phyloP scores from a whole-genome alignment of 176 grass and related monocot genomes.

The Chrysopogon serrulatus region DNA sequence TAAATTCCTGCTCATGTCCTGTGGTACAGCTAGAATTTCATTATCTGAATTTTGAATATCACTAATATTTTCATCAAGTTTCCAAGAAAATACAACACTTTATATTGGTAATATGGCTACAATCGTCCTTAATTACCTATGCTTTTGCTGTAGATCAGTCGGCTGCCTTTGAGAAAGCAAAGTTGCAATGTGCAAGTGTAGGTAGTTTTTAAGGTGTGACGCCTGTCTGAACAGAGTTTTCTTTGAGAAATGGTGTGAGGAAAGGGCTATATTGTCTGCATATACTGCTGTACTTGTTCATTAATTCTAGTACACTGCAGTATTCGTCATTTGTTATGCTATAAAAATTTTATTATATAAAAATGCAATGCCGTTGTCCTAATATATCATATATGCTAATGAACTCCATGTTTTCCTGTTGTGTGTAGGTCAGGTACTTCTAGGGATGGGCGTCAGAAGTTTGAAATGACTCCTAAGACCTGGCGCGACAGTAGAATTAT shows the following conservation, averaged over 20 bases:
- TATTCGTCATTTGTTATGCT: not conserved
- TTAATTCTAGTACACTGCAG: not conserved
- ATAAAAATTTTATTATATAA: not conserved
- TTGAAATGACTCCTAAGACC: not conserved
- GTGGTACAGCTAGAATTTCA: too few species aligned
- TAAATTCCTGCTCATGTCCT: too few species aligned
- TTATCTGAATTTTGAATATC: too few species aligned
- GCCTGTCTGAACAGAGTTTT: not conserved
- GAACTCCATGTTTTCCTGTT: not conserved
- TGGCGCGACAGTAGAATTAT: not conserved
- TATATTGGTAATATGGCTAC: too few species aligned
- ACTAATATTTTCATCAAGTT: too few species aligned
- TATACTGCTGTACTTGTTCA: not conserved
- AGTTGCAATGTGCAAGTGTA: too few species aligned
- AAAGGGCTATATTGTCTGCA: too few species aligned
- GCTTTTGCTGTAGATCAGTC: too few species aligned
- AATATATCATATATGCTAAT: not conserved
- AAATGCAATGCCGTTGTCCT: not conserved
- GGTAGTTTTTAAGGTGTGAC: not conserved
- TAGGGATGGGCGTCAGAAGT: not conserved
- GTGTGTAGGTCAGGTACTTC: not conserved
- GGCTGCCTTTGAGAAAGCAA: too few species aligned
- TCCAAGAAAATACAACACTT: too few species aligned
- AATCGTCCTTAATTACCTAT: too few species aligned
- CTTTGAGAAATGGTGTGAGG: too few species aligned